These are phyloP conservation scores for Pseudopediastrum boryanum DNA, from an alignment of 139 green algal species.

Conservation along the genomic window DNA sequence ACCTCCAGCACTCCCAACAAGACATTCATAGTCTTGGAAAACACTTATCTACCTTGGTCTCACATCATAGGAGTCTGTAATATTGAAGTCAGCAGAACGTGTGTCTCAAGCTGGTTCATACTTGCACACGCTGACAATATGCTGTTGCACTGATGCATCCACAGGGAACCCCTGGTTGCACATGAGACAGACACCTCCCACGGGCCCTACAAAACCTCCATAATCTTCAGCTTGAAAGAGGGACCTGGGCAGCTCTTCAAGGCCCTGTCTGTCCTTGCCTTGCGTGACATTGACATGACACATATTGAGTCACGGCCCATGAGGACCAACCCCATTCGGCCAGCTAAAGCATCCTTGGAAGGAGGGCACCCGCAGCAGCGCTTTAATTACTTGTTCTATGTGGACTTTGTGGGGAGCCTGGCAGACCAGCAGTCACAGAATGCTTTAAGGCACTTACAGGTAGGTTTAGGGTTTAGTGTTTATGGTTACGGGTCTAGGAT, in stretches of 20 bases:
- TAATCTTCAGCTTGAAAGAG: slow-evolving; percentile 88
- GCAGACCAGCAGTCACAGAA: slow-evolving; percentile 85
- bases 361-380: slow-evolving; percentile 38
- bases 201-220: slow-evolving; percentile 84
- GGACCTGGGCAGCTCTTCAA: slow-evolving; percentile 96
- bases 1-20: too few relatives aligned
- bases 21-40: too few relatives aligned
- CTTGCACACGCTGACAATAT: too few relatives aligned
- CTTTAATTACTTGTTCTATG: slow-evolving; percentile 99
- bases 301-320: slow-evolving; percentile 96
- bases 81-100: too few relatives aligned
- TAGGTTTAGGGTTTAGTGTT: too few relatives aligned
- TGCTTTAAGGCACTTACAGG: slow-evolving; percentile 88
- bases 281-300: slow-evolving; percentile 96
- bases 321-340: slow-evolving; percentile 71
- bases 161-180: slow-evolving; percentile 84
- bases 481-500: too few relatives aligned
- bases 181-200: slow-evolving; percentile 42
- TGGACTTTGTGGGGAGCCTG: slow-evolving; percentile 92
- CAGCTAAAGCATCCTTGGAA: slow-evolving; percentile 5
- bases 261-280: slow-evolving; percentile 93
- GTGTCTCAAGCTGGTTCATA: too few relatives aligned
- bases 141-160: too few relatives aligned
- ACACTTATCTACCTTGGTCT: too few relatives aligned
- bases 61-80: too few relatives aligned